Base-by-base conservation (phyloP, 2,329 filamentous ascomycete species). In the Alternaria atra region DNA sequence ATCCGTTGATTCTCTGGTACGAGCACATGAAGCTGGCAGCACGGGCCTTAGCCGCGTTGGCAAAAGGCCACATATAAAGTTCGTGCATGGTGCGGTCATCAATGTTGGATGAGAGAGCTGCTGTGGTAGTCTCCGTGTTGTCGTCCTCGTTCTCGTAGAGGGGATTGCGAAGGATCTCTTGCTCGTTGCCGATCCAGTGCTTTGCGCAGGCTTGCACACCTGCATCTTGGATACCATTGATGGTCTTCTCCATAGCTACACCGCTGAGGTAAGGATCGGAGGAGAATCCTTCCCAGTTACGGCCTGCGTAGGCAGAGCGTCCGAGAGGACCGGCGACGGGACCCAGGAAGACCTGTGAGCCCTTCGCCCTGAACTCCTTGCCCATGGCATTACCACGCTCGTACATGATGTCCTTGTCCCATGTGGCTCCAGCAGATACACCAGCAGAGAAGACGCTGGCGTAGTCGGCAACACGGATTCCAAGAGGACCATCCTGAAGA, bases 1-100 rank as follows among this genome's bases (percentile, higher is more conserved):
- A 72, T 25, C 72, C 72, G 59, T 80, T 79, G 48, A 79, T 63
- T 9, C 73, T 63, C 46, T 82, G 74, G 63, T 82, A 82, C 0
- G 77, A 77, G 68, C 89, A 90, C 89, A 91, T 91, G 55, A 90
- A 79, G 0, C 84, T 85, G 0, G 82, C 85, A 2, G 83, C 84
- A 5, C 86, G 86, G 5, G 87, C 87, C 34, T 78, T 81, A 13
- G 90, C 77, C 0, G 86, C 84, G 57, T 90, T 86, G 68, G 87
- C 84, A 58, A 90, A 91, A 0, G 89, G 88, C 84, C 87, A 91
- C 4, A 88, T 80, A 61, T 91, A 91, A 25, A 86, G 80, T 73
- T 90, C 88, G 66, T 90, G 88, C 55, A 90, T 81, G 0, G 88
- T 88, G 63, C 85, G 84, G 73, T 91, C 89, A 61, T 90, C 85